Conservation (phyloP, 306 rosid species). For the Pachyrhizus erosus region DNA sequence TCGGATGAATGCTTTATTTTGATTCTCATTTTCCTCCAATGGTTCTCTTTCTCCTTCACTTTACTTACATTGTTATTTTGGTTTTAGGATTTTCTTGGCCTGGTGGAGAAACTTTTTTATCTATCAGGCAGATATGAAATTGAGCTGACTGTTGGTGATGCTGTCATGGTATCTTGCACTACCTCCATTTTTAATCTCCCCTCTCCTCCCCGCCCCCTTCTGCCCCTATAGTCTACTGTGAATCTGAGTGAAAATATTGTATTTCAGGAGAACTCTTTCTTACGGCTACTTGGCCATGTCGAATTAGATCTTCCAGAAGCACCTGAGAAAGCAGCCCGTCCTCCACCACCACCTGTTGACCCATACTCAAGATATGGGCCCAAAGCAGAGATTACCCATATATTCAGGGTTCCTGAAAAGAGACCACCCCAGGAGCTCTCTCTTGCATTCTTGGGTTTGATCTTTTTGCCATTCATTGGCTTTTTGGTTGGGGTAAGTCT, state of each 20-base stretch:
- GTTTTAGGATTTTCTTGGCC: conserved; percentile 50
- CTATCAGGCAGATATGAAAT: conserved; percentile 89
- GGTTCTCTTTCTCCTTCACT: conserved; percentile 42
- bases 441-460: conserved; percentile 80
- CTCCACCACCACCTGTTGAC: conserved; percentile 77
- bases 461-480: conserved; percentile 75
- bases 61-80: conserved; percentile 12
- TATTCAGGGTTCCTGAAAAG: conserved; percentile 92
- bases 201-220: neutral
- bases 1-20: neutral
- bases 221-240: neutral
- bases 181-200: neutral
- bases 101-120: conserved; percentile 93
- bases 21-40: conserved; percentile 22
- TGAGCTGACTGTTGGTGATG: conserved; percentile 91
- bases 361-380: conserved; percentile 82
- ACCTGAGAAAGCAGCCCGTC: conserved; percentile 88
- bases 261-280: conserved; percentile 94
- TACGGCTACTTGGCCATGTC: conserved; percentile 67
- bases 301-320: conserved; percentile 96
- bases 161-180: conserved; percentile 77
- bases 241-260: conserved; percentile 35
- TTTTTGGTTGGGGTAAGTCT: conserved; percentile 90
- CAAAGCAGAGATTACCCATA: conserved; percentile 83
- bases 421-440: conserved; percentile 84